Percentiles rank a stretch among this genome's conserved stretches.
Evolutionary conservation across 2,329 filamentous ascomycete genomes (phyloP).

Genomic region (Lachnellula cervina): DNA sequence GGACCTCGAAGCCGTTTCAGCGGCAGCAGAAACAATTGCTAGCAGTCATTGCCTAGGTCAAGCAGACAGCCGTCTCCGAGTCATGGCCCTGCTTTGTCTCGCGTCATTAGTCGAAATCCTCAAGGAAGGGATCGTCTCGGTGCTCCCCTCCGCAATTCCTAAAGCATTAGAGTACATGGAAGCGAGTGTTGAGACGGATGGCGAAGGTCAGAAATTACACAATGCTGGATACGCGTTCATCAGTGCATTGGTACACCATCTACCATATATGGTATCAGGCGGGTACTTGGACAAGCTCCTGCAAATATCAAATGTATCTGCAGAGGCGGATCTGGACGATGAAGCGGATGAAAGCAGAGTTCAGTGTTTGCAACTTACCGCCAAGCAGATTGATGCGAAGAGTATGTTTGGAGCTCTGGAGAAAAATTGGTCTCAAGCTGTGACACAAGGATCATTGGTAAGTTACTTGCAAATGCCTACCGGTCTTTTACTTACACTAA

Average conservation of each 20-base stretch:
- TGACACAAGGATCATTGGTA: constrained; percentile 57
- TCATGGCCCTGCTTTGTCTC: constrained; percentile 84
- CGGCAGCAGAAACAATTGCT: constrained; percentile 71
- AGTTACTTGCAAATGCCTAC: constrained; percentile 29
- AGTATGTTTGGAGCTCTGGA: constrained; percentile 70
- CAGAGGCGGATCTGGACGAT: constrained; percentile 54
- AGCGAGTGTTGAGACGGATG: constrained; percentile 50
- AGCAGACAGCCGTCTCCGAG: constrained; percentile 64
- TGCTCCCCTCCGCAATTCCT: constrained; percentile 72
- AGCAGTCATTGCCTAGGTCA: constrained; percentile 72
- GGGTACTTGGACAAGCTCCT: constrained; percentile 69
- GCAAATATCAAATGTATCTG: constrained; percentile 66
- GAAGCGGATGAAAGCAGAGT: constrained; percentile 60
- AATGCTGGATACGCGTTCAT: constrained; percentile 79
- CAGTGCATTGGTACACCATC: constrained; percentile 70
- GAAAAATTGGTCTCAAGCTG: constrained; percentile 65
- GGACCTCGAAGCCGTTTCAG: constrained; percentile 69
- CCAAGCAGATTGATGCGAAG: constrained; percentile 71
- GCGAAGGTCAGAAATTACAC: constrained; percentile 61
- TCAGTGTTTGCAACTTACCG: constrained; percentile 68
- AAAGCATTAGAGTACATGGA: constrained; percentile 68
- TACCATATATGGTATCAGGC: constrained; percentile 85
- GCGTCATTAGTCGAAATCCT: constrained; percentile 86
- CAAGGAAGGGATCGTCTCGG: constrained; percentile 76
- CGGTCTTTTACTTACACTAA: constrained; percentile 13